Base-by-base conservation (phyloP, 441 rosid species). In the Gossypium aridum region DNA sequence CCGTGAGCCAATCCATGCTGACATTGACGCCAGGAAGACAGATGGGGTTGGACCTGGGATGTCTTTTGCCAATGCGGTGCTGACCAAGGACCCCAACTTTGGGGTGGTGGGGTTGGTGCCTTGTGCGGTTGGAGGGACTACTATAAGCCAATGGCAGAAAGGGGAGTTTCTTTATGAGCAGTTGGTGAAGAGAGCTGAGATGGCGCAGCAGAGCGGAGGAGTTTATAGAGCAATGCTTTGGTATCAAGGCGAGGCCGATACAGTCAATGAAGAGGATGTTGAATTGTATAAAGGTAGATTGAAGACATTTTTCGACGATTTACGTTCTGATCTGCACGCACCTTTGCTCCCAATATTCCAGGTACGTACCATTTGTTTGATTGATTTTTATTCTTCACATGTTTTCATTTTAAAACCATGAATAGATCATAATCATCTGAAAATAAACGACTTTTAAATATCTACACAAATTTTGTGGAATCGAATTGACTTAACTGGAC, bases 231-330 rank as follows among this genome's bases (percentile, higher is more conserved):
- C 81, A n/a, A 76, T 94, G 81, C 80, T 94, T 37, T 94, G 97
- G 98, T 94, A 89, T 77, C 97, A 94, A 72, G 97, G 98, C 17
- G 98, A 92, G 76, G 81, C 88, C 16, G 99, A 94, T 72, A 82
- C 97, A 2, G 16, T 17, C 0, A 78, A 19, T 12, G 72, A 65
- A 75, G 85, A 81, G 3, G 96, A 92, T 71, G 93, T 91, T 9
- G 83, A 80, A 51, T 72, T 74, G 17, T 91, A 88, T 69, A 81
- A 81, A 64, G 77, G 72, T 47, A 90, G 90, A 75, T 78, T 90
- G 65, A 76, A 82, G 16, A 77, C 81, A 47, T 83, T 92, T 60
- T 91, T 94, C 63, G 57, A 2, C 16, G 89, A 91, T 76, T 64
- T 94, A 26, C 77, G 94, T 6, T 70, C 70, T 28, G 97, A 94